Percentiles rank a stretch among this genome's conserved stretches.
Evolutionary conservation across 1,284 basidiomycete genomes (phyloP).

Genomic region (Ceratobasidium sp.): DNA sequence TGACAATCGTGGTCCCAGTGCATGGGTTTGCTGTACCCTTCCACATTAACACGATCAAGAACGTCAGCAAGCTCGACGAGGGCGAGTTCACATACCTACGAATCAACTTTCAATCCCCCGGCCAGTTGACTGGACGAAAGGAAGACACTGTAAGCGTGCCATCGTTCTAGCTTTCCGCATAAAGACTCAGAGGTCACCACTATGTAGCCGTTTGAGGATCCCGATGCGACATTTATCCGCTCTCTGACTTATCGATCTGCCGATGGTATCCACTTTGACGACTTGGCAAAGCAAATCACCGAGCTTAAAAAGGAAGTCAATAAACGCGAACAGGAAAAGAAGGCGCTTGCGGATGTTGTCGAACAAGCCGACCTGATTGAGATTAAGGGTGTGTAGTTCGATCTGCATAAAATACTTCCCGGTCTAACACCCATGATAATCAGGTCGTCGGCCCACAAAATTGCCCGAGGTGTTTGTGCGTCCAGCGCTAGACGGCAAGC

Average conservation of each 20-base stretch:
- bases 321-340: slow-evolving; percentile 97
- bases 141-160: slow-evolving; percentile 90
- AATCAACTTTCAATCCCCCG: slow-evolving; percentile 99
- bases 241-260: slow-evolving; percentile 94
- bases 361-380: slow-evolving; percentile 93
- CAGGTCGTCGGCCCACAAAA: slow-evolving; percentile 75
- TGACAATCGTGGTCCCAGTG: slow-evolving; percentile 91
- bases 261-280: slow-evolving; percentile 89
- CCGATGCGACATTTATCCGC: slow-evolving; percentile 95
- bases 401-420: not conserved
- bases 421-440: slow-evolving; percentile 49
- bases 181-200: not conserved
- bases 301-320: slow-evolving; percentile 96
- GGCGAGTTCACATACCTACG: slow-evolving; percentile 94
- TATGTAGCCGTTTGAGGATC: slow-evolving; percentile 91
- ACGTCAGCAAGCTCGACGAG: slow-evolving; percentile 97
- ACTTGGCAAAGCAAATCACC: slow-evolving; percentile 90
- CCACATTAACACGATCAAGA: slow-evolving; percentile 99
- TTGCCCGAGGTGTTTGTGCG: slow-evolving; percentile 94
- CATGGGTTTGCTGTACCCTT: slow-evolving; percentile 97
- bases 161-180: not conserved
- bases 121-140: slow-evolving; percentile 97
- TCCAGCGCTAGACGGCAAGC: slow-evolving; percentile 92
- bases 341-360: slow-evolving; percentile 97
- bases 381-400: slow-evolving; percentile 68